phyloP scores from a whole-genome alignment of 2,329 filamentous ascomycete genomes.

The Paraphoma sp. region DNA sequence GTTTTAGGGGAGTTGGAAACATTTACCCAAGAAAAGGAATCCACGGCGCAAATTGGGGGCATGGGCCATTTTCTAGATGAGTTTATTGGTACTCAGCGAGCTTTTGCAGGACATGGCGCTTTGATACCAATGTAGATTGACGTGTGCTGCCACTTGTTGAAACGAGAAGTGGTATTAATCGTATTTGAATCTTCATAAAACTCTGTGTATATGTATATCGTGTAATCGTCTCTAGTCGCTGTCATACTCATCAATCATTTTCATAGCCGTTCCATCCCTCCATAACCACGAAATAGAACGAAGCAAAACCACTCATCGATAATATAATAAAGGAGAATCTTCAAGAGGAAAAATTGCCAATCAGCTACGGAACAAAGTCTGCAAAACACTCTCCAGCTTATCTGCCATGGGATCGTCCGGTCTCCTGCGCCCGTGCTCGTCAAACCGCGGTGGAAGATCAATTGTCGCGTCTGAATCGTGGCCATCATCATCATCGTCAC shows the following conservation, averaged over 20 bases:
- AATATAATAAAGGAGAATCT: neutral
- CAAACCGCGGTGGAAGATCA: conserved; percentile 46
- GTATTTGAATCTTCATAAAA: neutral
- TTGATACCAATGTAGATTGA: conserved; percentile 1
- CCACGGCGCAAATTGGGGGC: neutral
- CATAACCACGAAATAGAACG: neutral
- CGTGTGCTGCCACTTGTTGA: neutral
- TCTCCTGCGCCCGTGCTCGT: conserved; percentile 36
- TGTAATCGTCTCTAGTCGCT: neutral
- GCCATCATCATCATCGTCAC: conserved; percentile 30
- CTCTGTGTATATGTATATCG: too few species aligned
- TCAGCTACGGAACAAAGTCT: conserved; percentile 33
- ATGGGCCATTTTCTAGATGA: neutral
- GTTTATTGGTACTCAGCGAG: neutral
- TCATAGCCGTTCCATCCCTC: neutral
- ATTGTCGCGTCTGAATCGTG: conserved; percentile 42
- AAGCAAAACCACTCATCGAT: neutral
- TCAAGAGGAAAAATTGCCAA: neutral
- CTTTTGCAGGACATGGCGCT: neutral
- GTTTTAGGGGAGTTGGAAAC: neutral
- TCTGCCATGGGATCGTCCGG: conserved; percentile 43
- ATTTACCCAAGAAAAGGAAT: neutral
- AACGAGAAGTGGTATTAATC: neutral
- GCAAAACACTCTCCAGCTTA: conserved; percentile 42
- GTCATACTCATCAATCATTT: neutral